These are phyloP conservation scores for Fistulina hepatica DNA, from an alignment of 1,284 basidiomycete species.

Conservation along the genomic window DNA sequence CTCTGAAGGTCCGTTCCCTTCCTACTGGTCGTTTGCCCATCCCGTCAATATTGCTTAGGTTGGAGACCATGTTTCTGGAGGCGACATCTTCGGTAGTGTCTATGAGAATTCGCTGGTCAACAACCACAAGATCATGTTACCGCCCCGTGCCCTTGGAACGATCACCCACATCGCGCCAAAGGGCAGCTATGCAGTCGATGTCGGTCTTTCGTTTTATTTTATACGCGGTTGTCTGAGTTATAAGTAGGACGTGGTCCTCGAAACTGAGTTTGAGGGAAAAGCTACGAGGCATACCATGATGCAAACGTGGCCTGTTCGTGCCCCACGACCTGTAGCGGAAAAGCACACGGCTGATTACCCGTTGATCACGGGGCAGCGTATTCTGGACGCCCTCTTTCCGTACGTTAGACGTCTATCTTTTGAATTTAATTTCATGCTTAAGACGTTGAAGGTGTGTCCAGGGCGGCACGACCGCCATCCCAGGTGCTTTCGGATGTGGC, in stretches of 20 bases:
- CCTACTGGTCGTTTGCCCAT: conserved; percentile 1
- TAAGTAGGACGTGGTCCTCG: conserved; percentile 80
- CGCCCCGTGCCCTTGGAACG: conserved; percentile 89
- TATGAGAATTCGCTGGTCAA: conserved; percentile 96
- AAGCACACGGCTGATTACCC: conserved; percentile 93
- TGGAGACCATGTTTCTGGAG: conserved; percentile 95
- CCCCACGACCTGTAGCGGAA: conserved; percentile 89
- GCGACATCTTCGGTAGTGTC: conserved; percentile 91
- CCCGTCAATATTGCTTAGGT: conserved; percentile 36
- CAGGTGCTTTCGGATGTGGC: conserved; percentile 97
- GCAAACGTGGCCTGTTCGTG: conserved; percentile 98
- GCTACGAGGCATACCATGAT: conserved; percentile 91
- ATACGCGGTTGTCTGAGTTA: conserved; percentile 6
- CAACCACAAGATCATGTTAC: conserved; percentile 96
- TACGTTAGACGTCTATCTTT: conserved; percentile 27
- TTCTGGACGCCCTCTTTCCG: conserved; percentile 96
- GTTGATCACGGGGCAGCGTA: conserved; percentile 92
- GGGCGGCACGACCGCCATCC: conserved; percentile 98
- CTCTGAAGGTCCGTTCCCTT: conserved; percentile 49
- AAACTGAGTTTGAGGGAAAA: conserved; percentile 97
- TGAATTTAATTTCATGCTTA: conserved; percentile 5
- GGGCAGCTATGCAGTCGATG: conserved; percentile 88
- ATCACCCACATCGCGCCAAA: conserved; percentile 92
- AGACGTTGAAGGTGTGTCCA: conserved; percentile 74
- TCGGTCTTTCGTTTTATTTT: conserved; percentile 29